These are phyloP conservation scores for Lenwebbia sp. DNA, from an alignment of 345 rosid genomes.

Conservation along the genomic window DNA sequence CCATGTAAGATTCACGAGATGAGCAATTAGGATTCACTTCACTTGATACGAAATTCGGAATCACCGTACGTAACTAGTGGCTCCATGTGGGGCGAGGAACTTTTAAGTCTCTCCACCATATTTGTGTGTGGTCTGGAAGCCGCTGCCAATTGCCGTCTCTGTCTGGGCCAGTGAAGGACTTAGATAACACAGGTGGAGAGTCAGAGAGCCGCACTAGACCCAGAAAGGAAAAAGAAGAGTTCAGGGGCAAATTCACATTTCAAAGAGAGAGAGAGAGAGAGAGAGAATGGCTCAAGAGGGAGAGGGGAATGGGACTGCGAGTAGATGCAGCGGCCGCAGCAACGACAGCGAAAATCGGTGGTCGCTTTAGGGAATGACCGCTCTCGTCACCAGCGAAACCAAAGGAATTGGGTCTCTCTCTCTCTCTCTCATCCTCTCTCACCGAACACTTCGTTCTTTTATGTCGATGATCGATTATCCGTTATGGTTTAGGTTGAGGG, in stretches of 20 bases:
- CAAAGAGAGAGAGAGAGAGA: background rate
- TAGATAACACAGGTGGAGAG: background rate
- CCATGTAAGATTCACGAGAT: too few species aligned
- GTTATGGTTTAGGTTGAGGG: background rate
- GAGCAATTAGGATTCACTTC: too few species aligned
- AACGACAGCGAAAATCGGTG: background rate
- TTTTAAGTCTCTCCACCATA: too few species aligned
- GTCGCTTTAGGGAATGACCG: background rate
- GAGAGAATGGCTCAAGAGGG: background rate
- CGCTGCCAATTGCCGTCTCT: too few species aligned
- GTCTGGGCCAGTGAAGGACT: background rate
- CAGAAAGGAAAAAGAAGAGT: background rate
- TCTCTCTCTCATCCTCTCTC: background rate
- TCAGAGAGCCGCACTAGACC: background rate
- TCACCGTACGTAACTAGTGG: too few species aligned
- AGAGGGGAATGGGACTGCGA: background rate
- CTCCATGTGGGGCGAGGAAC: too few species aligned
- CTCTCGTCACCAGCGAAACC: slow-evolving; percentile 22
- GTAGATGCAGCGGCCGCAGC: background rate
- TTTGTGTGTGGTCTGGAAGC: too few species aligned
- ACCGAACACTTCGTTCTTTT: background rate
- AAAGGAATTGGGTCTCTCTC: slow-evolving; percentile 19
- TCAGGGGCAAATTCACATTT: too few species aligned
- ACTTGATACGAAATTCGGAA: too few species aligned
- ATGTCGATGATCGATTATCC: background rate